Conservation (phyloP, 78 protist species). For the Protostelium mycophagum region DNA sequence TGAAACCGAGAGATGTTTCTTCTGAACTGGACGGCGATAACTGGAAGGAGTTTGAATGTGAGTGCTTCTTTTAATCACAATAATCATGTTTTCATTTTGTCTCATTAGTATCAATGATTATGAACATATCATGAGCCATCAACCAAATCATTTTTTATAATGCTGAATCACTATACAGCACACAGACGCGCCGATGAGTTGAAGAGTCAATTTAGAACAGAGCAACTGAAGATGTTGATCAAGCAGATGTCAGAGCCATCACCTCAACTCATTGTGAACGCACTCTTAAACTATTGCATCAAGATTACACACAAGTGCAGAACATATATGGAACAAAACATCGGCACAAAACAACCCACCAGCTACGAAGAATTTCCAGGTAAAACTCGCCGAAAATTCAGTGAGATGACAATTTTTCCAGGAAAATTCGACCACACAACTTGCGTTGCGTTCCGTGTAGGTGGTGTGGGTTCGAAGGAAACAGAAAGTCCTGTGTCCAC, state of each 20-base stretch:
- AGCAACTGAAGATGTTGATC: background rate
- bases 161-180: too few relatives aligned
- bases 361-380: slow-evolving; percentile 15
- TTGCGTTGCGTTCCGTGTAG: slow-evolving; percentile 47
- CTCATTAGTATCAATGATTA: background rate
- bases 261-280: slow-evolving; percentile 22
- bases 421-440: slow-evolving; percentile 72
- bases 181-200: background rate
- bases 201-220: background rate
- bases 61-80: background rate
- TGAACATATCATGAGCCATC: too few relatives aligned
- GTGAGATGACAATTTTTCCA: slow-evolving; percentile 8
- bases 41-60: background rate
- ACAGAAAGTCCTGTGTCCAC: too few relatives aligned
- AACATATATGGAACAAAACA: slow-evolving; percentile 20
- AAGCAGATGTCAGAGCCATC: slow-evolving; percentile 9
- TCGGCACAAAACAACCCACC: slow-evolving; percentile 26
- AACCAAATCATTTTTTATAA: too few relatives aligned
- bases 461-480: slow-evolving; percentile 10
- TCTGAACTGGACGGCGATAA: background rate
- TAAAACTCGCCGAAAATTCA: background rate
- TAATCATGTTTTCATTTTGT: background rate
- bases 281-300: slow-evolving; percentile 32
- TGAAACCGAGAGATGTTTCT: background rate
- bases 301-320: slow-evolving; percentile 23